Base-by-base conservation (phyloP, 2,329 filamentous ascomycete species). In the Falciphora oryzae region DNA sequence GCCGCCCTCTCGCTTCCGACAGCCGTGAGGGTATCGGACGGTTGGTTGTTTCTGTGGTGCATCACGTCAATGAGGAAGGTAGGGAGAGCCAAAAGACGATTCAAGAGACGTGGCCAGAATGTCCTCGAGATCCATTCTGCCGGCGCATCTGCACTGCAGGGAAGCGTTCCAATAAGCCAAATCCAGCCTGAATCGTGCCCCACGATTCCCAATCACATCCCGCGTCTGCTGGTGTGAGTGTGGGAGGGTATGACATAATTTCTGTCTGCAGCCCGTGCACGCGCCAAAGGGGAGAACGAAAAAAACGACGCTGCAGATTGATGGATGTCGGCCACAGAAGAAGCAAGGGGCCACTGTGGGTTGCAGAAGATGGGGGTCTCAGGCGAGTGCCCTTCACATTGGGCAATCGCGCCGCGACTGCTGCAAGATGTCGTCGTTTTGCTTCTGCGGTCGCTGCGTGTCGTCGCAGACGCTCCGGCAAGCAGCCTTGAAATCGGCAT, bases 171-270 rank as follows among this genome's bases (percentile, higher is more conserved):
- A n/a, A 25, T 11, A 53, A 6, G 6, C 44, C 14, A 53, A n/a
- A 11, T 22, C 22, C 35, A 28, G 28, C 4, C 25, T 4, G 57
- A 29, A 60, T 38, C 29, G 29, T 60, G 28, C 58, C 22, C 29
- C 58, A 60, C 57, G 29, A 29, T 35, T 32, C 31, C 29, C 58
- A 31, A 60, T 32, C 58, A 32, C 58, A 60, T 32, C 44, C 44
- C 44, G 44, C 44, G 58, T n/a, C 14, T 7, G 28, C 7, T 60
- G 29, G 58, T n/a, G 58, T 32, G n/a, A 28, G 25, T 4, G 58
- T 29, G 29, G 58, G 29, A 35, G 58, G 50, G 18, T 62, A 62
- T 62, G 61, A 62, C 61, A 62, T 62, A 62, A 62, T 62, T 62
- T 18, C 44, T 22, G 22, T n/a, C 44, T 25, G 7, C 22, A n/a